Evolutionary conservation across 2,329 filamentous ascomycete species (phyloP).

Genomic region (Nothopassalora personata): DNA sequence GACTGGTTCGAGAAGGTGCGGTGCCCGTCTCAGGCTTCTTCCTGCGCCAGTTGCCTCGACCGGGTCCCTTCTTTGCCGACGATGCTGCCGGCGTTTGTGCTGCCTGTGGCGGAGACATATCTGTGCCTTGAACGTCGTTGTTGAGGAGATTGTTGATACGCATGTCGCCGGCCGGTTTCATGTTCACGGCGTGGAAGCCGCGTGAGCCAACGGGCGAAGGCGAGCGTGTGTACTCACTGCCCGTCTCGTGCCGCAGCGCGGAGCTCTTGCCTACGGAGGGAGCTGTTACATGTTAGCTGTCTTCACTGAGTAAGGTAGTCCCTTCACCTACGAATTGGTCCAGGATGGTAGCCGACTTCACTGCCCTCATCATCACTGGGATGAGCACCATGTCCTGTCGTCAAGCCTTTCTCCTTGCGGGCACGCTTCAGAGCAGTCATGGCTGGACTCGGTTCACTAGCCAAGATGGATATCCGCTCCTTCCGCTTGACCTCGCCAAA

Average conservation of each 20-base stretch:
- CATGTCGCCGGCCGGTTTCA: constrained; percentile 40
- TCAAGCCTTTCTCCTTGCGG: constrained; percentile 42
- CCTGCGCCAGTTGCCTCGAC: constrained; percentile 47
- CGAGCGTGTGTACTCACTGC: constrained; percentile 45
- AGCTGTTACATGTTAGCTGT: constrained; percentile 3
- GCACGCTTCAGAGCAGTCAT: constrained; percentile 50
- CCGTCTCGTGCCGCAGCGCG: constrained; percentile 27
- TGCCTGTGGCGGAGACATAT: constrained; percentile 21
- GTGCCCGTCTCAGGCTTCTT: constrained; percentile 20
- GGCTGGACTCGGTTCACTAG: constrained; percentile 66
- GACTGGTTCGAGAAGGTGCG: constrained; percentile 6
- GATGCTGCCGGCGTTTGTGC: constrained; percentile 24
- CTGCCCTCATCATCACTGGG: constrained; percentile 30
- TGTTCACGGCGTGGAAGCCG: constrained; percentile 37
- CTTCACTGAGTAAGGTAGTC: not conserved
- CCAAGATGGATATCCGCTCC: constrained; percentile 66
- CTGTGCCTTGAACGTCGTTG: constrained; percentile 32
- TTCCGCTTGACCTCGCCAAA: constrained; percentile 70
- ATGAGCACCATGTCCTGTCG: constrained; percentile 20
- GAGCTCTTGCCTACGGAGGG: constrained; percentile 15
- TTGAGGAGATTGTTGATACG: constrained; percentile 46
- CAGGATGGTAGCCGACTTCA: constrained; percentile 22
- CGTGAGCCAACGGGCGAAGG: constrained; percentile 33
- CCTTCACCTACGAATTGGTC: constrained; percentile 11
- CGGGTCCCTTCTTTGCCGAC: constrained; percentile 39